Percentiles rank a stretch among this genome's conserved stretches.
These are phyloP conservation scores for Hypoxylon sp. DNA, from an alignment of 2,329 filamentous ascomycete genomes.

Conservation along the genomic window DNA sequence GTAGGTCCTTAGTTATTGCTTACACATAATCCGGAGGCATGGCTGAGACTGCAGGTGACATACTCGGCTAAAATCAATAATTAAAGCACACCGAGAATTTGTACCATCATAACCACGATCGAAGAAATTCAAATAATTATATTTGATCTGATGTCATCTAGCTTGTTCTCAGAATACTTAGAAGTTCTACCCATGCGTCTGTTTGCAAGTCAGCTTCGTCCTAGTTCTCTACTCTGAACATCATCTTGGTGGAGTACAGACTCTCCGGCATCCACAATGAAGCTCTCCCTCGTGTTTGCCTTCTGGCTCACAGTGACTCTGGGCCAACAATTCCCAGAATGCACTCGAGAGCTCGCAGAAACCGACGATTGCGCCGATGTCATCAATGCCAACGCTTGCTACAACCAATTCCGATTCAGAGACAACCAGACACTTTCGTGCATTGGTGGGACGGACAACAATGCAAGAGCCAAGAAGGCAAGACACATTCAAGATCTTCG, in stretches of 20 bases:
- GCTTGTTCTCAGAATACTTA: conserved; percentile 20
- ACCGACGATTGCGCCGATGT: conserved; percentile 59
- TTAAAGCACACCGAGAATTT: conserved; percentile 30
- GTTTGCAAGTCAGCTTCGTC: conserved; percentile 23
- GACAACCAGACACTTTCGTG: conserved; percentile 55
- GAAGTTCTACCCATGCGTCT: conserved; percentile 18
- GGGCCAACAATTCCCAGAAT: conserved; percentile 52
- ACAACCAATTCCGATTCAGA: conserved; percentile 58
- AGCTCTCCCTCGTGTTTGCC: conserved; percentile 44
- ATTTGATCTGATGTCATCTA: conserved; percentile 33
- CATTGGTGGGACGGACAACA: conserved; percentile 55
- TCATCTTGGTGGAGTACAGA: conserved; percentile 9
- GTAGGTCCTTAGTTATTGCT: conserved; percentile 33
- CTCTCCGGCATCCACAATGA: conserved; percentile 40
- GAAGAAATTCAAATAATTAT: conserved; percentile 16
- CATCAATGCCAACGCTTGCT: conserved; percentile 59
- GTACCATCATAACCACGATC: conserved; percentile 8
- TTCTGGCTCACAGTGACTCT: conserved; percentile 45
- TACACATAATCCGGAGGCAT: conserved; percentile 40
- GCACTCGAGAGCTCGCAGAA: conserved; percentile 54
- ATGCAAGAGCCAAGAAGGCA: conserved; percentile 55
- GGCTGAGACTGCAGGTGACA: conserved; percentile 14
- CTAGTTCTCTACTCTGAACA: conserved; percentile 6
- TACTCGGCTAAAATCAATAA: conserved; percentile 39
- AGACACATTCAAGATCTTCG: not conserved